These are phyloP conservation scores for Erodium maritimum DNA, from an alignment of 345 rosid genomes.

Conservation along the genomic window DNA sequence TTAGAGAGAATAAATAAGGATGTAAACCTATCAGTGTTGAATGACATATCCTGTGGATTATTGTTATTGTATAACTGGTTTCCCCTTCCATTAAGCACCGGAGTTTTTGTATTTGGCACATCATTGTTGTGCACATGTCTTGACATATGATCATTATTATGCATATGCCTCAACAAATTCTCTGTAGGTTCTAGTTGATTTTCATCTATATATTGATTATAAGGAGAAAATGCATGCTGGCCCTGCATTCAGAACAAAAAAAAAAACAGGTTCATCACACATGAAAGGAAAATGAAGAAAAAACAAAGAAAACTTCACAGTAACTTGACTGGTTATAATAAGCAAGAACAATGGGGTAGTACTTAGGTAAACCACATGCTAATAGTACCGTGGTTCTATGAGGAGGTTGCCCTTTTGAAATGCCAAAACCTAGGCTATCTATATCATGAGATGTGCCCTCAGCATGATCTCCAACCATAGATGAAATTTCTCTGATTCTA, in stretches of 20 bases:
- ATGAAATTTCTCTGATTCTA: constrained; percentile 45
- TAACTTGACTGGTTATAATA: background rate
- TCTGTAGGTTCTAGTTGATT: constrained; percentile 13
- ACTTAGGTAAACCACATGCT: constrained; percentile 24
- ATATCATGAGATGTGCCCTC: constrained; percentile 28
- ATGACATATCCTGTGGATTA: constrained; percentile 19
- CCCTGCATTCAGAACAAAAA: constrained; percentile 15
- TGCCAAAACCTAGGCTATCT: constrained; percentile 16
- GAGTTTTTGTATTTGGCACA: constrained; percentile 9
- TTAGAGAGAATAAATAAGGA: background rate
- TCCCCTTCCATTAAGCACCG: constrained; percentile 12
- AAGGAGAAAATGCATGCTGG: constrained; percentile 20
- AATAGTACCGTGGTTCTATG: constrained; percentile 34
- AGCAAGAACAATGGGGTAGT: constrained; percentile 8
- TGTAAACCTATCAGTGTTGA: constrained; percentile 24
- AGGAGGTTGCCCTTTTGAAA: constrained; percentile 22
- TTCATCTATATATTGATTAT: constrained; percentile 20
- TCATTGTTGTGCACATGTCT: constrained; percentile 14
- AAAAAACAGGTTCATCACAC: constrained; percentile 1
- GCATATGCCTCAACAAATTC: constrained; percentile 15
- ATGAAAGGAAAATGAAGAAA: background rate
- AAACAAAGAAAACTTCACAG: background rate
- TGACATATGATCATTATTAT: constrained; percentile 7
- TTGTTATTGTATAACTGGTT: constrained; percentile 15
- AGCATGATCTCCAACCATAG: constrained; percentile 23